These are phyloP conservation scores for Alloascoidea africana DNA, from an alignment of 805 yeast species.

Conservation along the genomic window DNA sequence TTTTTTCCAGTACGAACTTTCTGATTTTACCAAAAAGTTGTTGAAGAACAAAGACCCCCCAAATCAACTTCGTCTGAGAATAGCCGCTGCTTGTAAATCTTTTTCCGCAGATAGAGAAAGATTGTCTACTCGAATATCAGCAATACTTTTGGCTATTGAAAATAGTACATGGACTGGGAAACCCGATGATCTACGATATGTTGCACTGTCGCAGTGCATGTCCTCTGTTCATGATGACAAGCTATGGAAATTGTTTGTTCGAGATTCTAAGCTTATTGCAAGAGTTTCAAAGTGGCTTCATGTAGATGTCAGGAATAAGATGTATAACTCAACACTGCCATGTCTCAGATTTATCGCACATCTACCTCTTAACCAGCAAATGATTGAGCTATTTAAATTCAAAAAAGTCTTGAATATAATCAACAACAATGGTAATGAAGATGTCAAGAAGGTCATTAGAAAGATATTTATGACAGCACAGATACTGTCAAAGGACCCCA, in stretches of 20 bases:
- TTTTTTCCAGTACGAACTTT: neutral
- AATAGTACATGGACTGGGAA: neutral
- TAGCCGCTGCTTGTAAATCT: constrained; percentile 1
- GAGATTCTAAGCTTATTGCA: neutral
- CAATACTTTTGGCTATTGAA: neutral
- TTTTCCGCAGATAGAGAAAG: neutral
- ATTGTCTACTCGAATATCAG: neutral
- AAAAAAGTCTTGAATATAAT: neutral
- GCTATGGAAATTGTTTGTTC: constrained; percentile 1
- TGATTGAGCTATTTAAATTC: neutral
- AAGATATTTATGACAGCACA: neutral
- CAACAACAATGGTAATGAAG: neutral
- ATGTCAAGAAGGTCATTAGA: neutral
- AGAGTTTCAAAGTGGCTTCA: neutral
- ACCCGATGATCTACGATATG: neutral
- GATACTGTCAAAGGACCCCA: neutral
- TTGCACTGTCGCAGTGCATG: neutral
- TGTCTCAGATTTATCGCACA: neutral
- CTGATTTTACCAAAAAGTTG: constrained; percentile 1
- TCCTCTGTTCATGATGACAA: neutral
- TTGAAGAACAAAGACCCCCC: constrained; percentile 1
- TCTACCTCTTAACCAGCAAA: neutral
- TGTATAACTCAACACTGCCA: neutral
- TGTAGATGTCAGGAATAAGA: neutral
- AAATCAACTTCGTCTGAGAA: neutral